Evolutionary conservation across 352 stramenopile genomes (phyloP).

Genomic region (Phytopythium ostracodes): DNA sequence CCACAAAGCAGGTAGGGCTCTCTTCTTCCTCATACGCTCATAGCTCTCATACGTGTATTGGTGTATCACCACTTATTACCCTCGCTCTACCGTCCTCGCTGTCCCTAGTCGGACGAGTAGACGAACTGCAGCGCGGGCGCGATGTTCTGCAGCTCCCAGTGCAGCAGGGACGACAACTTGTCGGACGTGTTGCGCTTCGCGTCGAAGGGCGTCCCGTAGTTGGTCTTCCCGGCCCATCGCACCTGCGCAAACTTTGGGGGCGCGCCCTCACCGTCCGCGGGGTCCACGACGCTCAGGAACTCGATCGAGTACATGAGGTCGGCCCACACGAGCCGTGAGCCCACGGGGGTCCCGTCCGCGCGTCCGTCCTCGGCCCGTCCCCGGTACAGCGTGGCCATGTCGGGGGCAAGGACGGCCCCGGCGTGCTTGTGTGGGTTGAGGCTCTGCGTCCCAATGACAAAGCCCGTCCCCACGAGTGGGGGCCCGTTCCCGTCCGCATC

Average conservation of each 20-base stretch:
- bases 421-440: slow-evolving; percentile 33
- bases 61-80: no score
- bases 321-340: slow-evolving; percentile 30
- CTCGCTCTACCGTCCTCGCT: not conserved
- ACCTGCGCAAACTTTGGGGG: slow-evolving; percentile 27
- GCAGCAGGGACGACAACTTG: slow-evolving; percentile 41
- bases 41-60: no score
- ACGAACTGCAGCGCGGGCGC: slow-evolving; percentile 29
- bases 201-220: slow-evolving; percentile 45
- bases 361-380: slow-evolving; percentile 10
- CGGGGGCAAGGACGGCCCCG: slow-evolving; percentile 23
- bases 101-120: not conserved
- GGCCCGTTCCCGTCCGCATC: slow-evolving; percentile 5
- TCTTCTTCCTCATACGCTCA: no score
- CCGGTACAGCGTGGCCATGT: slow-evolving; percentile 11
- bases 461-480: slow-evolving; percentile 18
- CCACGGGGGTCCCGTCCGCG: slow-evolving; percentile 6
- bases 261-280: slow-evolving; percentile 9
- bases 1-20: no score
- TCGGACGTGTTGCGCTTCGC: slow-evolving; percentile 42
- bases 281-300: slow-evolving; percentile 31
- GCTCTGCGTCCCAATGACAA: slow-evolving; percentile 48
- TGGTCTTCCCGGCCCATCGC: slow-evolving; percentile 41
- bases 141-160: slow-evolving; percentile 43
- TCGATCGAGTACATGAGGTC: slow-evolving; percentile 43